Percentiles rank a stretch among this genome's conserved stretches.
phyloP scores from a whole-genome alignment of 495 filamentous ascomycete genomes.

The Hypoxylon fragiforme region DNA sequence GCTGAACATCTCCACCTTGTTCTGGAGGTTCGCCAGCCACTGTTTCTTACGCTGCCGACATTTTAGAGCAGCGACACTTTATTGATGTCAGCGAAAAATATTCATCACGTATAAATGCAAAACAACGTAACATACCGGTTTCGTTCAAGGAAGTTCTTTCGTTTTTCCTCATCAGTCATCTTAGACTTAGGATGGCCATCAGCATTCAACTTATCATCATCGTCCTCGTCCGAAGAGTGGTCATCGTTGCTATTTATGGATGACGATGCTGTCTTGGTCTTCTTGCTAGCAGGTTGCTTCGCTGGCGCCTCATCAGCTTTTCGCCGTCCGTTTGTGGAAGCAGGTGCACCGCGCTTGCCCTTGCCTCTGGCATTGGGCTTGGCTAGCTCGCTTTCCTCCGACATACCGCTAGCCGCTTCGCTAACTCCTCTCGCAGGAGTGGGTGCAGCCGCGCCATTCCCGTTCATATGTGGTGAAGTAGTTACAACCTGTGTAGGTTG shows the following conservation, averaged over 20 bases:
- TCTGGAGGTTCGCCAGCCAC: constrained; percentile 94
- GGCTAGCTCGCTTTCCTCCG: constrained; percentile 72
- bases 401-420: constrained; percentile 70
- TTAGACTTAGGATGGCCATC: constrained; percentile 62
- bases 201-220: constrained; percentile 50
- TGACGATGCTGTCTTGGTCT: constrained; percentile 62
- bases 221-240: constrained; percentile 56
- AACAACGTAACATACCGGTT: constrained; percentile 75
- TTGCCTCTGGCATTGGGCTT: constrained; percentile 65
- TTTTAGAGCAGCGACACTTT: constrained; percentile 91
- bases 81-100: constrained; percentile 31
- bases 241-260: constrained; percentile 44
- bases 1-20: constrained; percentile 89
- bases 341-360: constrained; percentile 64
- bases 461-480: constrained; percentile 56
- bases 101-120: neutral
- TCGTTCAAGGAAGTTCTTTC: constrained; percentile 95
- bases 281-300: constrained; percentile 72
- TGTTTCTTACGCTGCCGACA: constrained; percentile 99
- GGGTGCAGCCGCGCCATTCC: constrained; percentile 47
- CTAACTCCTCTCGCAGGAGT: constrained; percentile 58
- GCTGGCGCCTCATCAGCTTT: constrained; percentile 76
- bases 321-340: constrained; percentile 62
- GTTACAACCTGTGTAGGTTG: constrained; percentile 49
- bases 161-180: constrained; percentile 99